phyloP scores from a whole-genome alignment of 805 yeast species.

The Blastobotrys parvus region DNA sequence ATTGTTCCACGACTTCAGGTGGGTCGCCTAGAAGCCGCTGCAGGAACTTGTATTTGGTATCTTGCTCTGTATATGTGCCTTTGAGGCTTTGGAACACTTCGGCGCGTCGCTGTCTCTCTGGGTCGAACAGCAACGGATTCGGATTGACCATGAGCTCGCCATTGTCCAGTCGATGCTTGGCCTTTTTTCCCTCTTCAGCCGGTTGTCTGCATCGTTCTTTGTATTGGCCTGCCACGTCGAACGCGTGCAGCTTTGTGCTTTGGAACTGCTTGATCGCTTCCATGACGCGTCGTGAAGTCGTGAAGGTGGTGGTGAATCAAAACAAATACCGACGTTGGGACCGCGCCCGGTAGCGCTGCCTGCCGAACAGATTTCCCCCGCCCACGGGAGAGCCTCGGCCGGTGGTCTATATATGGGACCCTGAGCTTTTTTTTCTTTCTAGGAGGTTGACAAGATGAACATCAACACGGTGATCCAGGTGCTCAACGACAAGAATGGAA shows the following conservation, averaged over 20 bases:
- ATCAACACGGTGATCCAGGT: constrained; percentile 12
- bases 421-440: background rate
- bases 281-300: background rate
- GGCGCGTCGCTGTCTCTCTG: constrained; percentile 11
- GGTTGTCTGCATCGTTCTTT: constrained; percentile 3
- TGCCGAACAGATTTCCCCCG: too few species aligned
- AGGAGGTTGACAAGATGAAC: background rate
- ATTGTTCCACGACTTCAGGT: constrained; percentile 24
- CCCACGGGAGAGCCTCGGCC: too few species aligned
- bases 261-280: constrained; percentile 1
- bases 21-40: constrained; percentile 38
- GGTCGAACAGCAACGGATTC: constrained; percentile 14
- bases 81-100: constrained; percentile 44
- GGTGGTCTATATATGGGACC: too few species aligned
- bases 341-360: too few species aligned
- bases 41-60: constrained; percentile 59
- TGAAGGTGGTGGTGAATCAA: too few species aligned
- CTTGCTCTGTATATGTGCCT: constrained; percentile 62
- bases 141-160: constrained; percentile 9
- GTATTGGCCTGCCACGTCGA: constrained; percentile 10
- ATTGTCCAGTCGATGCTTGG: constrained; percentile 5
- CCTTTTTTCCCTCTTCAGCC: constrained; percentile 6
- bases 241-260: constrained; percentile 7
- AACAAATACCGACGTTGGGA: too few species aligned
- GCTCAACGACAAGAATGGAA: constrained; percentile 21